Percentiles rank a stretch among this genome's conserved stretches.
These are phyloP conservation scores for Gossypium sturtianum DNA, from an alignment of 345 rosid genomes.

Conservation along the genomic window DNA sequence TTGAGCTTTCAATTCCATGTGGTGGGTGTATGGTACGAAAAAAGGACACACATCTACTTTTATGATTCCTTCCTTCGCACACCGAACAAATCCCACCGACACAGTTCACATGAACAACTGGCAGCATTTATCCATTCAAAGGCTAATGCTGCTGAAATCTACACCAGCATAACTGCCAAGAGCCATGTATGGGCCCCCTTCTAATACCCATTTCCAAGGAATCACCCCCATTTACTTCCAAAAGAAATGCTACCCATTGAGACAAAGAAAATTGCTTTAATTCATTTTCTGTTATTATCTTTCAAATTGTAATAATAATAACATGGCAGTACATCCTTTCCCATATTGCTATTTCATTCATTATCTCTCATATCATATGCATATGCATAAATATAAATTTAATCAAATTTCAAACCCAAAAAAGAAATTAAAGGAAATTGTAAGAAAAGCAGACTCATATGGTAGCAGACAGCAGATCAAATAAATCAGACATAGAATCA, in stretches of 20 bases:
- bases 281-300: not conserved
- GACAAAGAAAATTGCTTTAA: not conserved
- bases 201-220: too few species aligned
- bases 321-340: not conserved
- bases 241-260: not conserved
- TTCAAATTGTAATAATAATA: not conserved
- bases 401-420: not conserved
- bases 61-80: not conserved
- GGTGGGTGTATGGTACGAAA: too few species aligned
- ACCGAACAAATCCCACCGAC: not conserved
- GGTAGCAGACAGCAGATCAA: not conserved
- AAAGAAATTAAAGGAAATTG: not conserved
- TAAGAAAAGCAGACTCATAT: not conserved
- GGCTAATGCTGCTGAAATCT: not conserved
- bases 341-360: not conserved
- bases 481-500: not conserved
- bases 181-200: not conserved
- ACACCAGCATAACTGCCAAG: not conserved
- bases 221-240: not conserved
- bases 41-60: not conserved
- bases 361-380: not conserved
- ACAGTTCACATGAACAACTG: not conserved
- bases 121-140: not conserved
- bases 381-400: not conserved
- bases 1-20: too few species aligned